Evolutionary conservation across 1,139 yeast genomes (phyloP), one percentile per base, ranked within the genome.

Genomic region (Barnettozyma hawaiiensis): DNA sequence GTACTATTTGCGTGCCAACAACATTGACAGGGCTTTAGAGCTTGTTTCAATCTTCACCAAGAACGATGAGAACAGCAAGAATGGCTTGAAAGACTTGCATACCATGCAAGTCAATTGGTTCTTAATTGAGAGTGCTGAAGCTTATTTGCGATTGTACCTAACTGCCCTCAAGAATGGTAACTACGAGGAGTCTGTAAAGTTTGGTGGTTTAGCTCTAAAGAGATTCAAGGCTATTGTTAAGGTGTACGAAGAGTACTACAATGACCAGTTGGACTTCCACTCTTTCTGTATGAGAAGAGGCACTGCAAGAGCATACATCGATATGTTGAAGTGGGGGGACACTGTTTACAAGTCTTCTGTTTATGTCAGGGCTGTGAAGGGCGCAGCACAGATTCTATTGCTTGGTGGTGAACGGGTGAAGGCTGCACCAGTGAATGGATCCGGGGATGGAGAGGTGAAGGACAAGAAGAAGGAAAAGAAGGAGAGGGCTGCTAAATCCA

Each of bases 261-360:
- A 77, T 48, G 98, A 94, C 59, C 97, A 92, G 65, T 76, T 84
- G 54, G 99, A 92, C 61, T 92, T 92, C 80, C 98, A 92, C 62
- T 81, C 85, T 36, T 92, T 87, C 63, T 84, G 96, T 61, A 77
- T 86, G 71, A 78, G 97, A 65, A 80, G 84, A 55, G 97, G 97
- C 14, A 86, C 97, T 5, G 82, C 94, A 22, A 74, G 95, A 49
- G 82, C 92, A 20, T 92, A 92, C 58, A 54, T 85, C 31, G 81
- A 78, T 22, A 77, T 85, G 71, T 55, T 90, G 42, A 64, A 69
- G 39, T 92, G 97, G 97, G 95, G 82, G 48, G 94, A 89, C 58
- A 60, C 66, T 19, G 62, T 92, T 35, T 87, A 73, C 59, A 63
- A 78, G 4, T 78, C 85, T 34, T 87, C 94, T 3, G 73, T 81